Evolutionary conservation across 2,329 filamentous ascomycete species (phyloP).

Genomic region (Stagonosporopsis tanaceti): DNA sequence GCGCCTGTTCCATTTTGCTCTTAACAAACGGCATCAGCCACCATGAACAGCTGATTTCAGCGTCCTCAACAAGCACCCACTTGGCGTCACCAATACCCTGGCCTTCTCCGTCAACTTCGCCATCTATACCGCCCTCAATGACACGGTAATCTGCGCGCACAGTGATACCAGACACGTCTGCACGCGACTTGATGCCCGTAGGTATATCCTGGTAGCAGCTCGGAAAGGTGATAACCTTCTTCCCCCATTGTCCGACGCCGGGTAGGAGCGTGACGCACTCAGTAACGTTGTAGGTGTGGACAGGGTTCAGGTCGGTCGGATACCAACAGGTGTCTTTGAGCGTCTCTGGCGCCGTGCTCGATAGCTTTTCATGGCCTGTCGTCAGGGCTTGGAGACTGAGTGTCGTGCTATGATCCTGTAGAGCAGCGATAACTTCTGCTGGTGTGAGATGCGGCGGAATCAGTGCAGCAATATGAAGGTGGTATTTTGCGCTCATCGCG

Average conservation of each 20-base stretch:
- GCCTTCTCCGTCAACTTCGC: slow-evolving; percentile 44
- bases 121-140: slow-evolving; percentile 33
- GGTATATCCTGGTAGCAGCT: slow-evolving; percentile 45
- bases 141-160: slow-evolving; percentile 46
- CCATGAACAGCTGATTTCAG: slow-evolving; percentile 44
- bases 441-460: slow-evolving; percentile 41
- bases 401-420: slow-evolving; percentile 47
- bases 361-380: slow-evolving; percentile 37
- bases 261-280: slow-evolving; percentile 43
- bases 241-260: slow-evolving; percentile 41
- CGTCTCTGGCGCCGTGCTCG: slow-evolving; percentile 29
- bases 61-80: slow-evolving; percentile 48
- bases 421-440: slow-evolving; percentile 36
- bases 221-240: slow-evolving; percentile 43
- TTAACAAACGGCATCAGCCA: slow-evolving; percentile 49
- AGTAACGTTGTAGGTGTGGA: slow-evolving; percentile 42
- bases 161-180: slow-evolving; percentile 40
- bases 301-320: slow-evolving; percentile 38
- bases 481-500: slow-evolving; percentile 40
- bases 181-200: slow-evolving; percentile 43
- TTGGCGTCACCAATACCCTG: slow-evolving; percentile 42
- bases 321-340: slow-evolving; percentile 49
- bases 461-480: slow-evolving; percentile 41
- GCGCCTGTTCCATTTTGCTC: slow-evolving; percentile 44
- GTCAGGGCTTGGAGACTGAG: slow-evolving; percentile 47